These are phyloP conservation scores for Pestalotiopsis sp. DNA, from an alignment of 2,329 filamentous ascomycete species.

Conservation along the genomic window DNA sequence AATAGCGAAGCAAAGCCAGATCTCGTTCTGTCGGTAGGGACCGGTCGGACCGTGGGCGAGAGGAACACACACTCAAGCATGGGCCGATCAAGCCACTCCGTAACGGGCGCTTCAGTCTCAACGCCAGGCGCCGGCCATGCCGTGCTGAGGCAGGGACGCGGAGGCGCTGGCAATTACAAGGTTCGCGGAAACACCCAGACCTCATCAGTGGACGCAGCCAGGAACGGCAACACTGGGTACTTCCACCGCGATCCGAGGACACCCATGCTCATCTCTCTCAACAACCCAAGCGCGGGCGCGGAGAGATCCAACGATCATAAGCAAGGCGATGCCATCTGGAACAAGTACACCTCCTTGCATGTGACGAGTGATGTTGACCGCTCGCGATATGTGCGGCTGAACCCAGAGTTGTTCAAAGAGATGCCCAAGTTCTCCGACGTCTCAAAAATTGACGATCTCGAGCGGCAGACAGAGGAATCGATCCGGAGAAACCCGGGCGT, in stretches of 20 bases:
- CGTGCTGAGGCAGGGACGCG: conserved; percentile 29
- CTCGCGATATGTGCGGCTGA: conserved; percentile 28
- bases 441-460: conserved; percentile 25
- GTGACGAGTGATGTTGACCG: conserved; percentile 18
- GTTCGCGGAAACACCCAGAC: conserved; percentile 28
- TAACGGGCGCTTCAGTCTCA: conserved; percentile 14
- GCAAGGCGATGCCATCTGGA: conserved; percentile 25
- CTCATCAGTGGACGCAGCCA: conserved; percentile 20
- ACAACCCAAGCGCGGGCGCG: conserved; percentile 27
- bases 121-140: conserved; percentile 15
- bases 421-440: conserved; percentile 32
- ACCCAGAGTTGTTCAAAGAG: conserved; percentile 28
- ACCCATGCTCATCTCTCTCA: conserved; percentile 30
- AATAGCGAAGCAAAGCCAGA: conserved; percentile 26
- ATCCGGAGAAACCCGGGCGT: conserved; percentile 25
- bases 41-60: conserved; percentile 30
- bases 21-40: conserved; percentile 30
- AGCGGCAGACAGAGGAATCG: conserved; percentile 25
- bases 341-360: conserved; percentile 23
- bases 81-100: conserved; percentile 21
- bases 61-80: conserved; percentile 14
- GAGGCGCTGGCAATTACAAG: conserved; percentile 31
- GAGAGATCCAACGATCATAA: conserved; percentile 27
- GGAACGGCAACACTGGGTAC: conserved; percentile 23
- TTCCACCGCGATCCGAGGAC: conserved; percentile 30